Base-by-base conservation (phyloP, 768 basidiomycete genomes). In the Cystobasidium tubakii region DNA sequence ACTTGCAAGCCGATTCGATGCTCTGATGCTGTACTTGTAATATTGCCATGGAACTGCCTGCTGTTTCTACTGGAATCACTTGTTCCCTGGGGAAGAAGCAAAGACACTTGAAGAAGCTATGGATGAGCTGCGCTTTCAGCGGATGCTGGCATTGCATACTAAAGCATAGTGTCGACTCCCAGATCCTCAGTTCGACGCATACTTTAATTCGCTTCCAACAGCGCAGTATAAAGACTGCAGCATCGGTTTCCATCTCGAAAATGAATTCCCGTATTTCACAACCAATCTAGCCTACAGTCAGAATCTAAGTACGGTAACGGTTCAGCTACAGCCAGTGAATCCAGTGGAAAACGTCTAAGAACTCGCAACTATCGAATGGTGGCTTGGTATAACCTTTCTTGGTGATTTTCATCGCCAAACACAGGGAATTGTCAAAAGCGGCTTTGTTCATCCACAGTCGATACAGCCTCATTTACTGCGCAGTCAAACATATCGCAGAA, bases 11-110 rank as follows among this genome's bases (percentile, higher is more conserved):
- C 74, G 77, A 0, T 60, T 77, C 23, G 77, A 78, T 19, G 77
- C 76, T 0, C 57, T 78, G 12, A 50, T 78, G 12, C 71, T 78
- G 1, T 74, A 75, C 0, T 74, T 78, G 46, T 76, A 76, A 60
- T 71, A 36, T 1, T 78, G 77, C 62, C 12, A 27, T 10, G 77
- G 77, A 25, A 50, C 55, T 3, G 70, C 36, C 1, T 78, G 77
- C 66, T 50, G 62, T 23, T 2, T 64, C 0, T 73, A 74, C 0
- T 78, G 73, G 69, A 17, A 25, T 21, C 36, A 42, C 19, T 19
- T 78, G 29, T 73, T 76, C 63, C 74, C 74, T 1, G 33, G 42
- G 0, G 74, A 64, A 25, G 62, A 55, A 10, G 74, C 66, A 1
- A n/a, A 21, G 9, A 71, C 53, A 50, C 50, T 78, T 33, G n/a